phyloP scores from a whole-genome alignment of 2,329 filamentous ascomycete genomes.

The Tolypocladium ovalisporum region DNA sequence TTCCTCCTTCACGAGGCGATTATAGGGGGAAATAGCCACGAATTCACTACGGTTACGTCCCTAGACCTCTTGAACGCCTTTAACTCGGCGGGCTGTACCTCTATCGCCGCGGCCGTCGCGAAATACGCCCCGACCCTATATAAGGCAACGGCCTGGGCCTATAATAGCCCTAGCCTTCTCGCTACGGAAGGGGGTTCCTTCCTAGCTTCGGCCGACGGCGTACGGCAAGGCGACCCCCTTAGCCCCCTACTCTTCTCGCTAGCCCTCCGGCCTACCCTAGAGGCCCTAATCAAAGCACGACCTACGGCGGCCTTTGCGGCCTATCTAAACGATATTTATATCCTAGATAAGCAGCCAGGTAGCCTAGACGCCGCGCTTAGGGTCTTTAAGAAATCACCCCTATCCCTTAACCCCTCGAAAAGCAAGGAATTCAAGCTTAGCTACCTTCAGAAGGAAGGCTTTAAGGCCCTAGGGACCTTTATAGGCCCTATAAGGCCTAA shows the following conservation, averaged over 20 bases:
- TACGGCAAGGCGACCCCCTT: neutral
- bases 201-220: neutral
- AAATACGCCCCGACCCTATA: neutral
- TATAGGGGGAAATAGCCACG: neutral
- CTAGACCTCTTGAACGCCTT: neutral
- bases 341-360: neutral
- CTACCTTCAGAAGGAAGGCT: neutral
- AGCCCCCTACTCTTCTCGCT: neutral
- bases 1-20: neutral
- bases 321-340: neutral
- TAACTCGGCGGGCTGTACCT: neutral
- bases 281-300: neutral
- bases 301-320: neutral
- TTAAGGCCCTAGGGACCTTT: neutral
- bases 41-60: neutral
- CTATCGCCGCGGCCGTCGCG: neutral
- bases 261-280: neutral
- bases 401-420: neutral
- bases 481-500: neutral
- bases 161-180: neutral
- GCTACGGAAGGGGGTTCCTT: neutral
- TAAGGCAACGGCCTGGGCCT: neutral
- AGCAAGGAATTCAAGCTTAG: neutral
- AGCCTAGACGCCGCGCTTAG: neutral
- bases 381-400: neutral